Percentiles rank a stretch among this genome's conserved stretches.
These are phyloP conservation scores for Alternaria solani DNA, from an alignment of 2,329 filamentous ascomycete genomes.

Conservation along the genomic window DNA sequence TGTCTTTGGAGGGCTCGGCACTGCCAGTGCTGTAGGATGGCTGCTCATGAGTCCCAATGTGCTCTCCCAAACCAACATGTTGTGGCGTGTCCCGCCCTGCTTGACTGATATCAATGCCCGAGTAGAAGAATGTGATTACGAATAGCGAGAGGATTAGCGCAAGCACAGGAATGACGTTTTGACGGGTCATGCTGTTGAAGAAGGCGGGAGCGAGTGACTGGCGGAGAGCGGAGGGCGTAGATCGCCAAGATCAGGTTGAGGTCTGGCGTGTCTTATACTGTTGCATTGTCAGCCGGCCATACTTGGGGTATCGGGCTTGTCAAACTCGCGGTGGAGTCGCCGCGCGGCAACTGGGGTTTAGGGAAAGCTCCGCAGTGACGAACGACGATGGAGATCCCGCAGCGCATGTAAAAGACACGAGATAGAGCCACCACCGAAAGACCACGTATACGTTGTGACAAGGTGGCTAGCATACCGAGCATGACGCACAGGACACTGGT, in stretches of 20 bases:
- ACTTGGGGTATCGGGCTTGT: conserved; percentile 1
- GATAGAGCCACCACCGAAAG: background rate
- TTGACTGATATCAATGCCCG: conserved; percentile 40
- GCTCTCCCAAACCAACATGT: conserved; percentile 52
- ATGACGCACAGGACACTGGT: conserved; percentile 6
- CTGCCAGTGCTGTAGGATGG: conserved; percentile 16
- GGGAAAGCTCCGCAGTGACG: conserved; percentile 7
- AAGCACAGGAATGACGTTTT: conserved; percentile 42
- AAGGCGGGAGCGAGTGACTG: conserved; percentile 5
- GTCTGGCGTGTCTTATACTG: background rate
- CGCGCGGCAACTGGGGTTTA: conserved; percentile 22
- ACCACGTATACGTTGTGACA: background rate
- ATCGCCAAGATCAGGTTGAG: background rate
- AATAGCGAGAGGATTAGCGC: conserved; percentile 39
- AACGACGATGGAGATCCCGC: background rate
- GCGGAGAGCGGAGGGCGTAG: conserved; percentile 1
- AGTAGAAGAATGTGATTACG: conserved; percentile 53
- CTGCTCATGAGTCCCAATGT: conserved; percentile 27
- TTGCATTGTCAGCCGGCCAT: conserved; percentile 9
- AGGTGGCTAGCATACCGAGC: background rate
- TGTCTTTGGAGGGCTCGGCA: conserved; percentile 11
- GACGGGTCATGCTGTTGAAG: conserved; percentile 35
- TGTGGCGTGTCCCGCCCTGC: conserved; percentile 53
- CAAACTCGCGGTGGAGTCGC: conserved; percentile 22
- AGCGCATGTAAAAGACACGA: background rate